Conservation (phyloP, 345 rosid genomes). For the Eucalyptus camaldulensis region DNA sequence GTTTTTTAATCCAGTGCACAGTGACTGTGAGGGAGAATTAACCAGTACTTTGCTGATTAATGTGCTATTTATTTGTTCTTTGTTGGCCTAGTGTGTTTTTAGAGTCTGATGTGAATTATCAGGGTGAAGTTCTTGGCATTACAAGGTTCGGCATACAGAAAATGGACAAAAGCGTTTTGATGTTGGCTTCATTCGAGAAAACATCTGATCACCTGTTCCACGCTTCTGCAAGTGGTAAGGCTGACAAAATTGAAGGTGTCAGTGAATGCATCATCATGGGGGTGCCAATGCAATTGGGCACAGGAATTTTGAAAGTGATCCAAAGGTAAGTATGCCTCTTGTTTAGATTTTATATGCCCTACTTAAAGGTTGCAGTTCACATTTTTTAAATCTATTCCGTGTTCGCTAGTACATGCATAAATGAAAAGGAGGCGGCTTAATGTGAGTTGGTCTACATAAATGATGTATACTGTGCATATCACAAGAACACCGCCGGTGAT, state of each 20-base stretch:
- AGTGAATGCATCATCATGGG: conserved; percentile 97
- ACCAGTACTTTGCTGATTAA: background rate
- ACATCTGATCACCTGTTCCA: conserved; percentile 77
- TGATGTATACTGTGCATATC: background rate
- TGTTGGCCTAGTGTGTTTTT: background rate
- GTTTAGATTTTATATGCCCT: background rate
- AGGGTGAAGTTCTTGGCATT: conserved; percentile 98
- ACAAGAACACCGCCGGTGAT: background rate
- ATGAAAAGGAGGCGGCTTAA: background rate
- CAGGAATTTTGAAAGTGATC: conserved; percentile 80
- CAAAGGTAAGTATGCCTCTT: conserved; percentile 42
- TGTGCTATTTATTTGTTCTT: background rate
- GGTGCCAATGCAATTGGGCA: conserved; percentile 78
- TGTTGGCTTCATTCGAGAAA: conserved; percentile 92
- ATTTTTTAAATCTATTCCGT: background rate
- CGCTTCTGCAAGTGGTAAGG: conserved; percentile 69
- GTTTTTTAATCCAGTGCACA: background rate
- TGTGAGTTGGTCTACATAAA: background rate
- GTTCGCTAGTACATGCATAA: background rate
- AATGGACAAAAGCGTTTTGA: conserved; percentile 87
- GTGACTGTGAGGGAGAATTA: background rate
- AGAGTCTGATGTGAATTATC: background rate
- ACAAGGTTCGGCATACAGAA: conserved; percentile 84
- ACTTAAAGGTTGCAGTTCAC: background rate
- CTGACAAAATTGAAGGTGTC: conserved; percentile 83